These are phyloP conservation scores for Pachyrhizus erosus DNA, from an alignment of 306 rosid species.

Conservation along the genomic window DNA sequence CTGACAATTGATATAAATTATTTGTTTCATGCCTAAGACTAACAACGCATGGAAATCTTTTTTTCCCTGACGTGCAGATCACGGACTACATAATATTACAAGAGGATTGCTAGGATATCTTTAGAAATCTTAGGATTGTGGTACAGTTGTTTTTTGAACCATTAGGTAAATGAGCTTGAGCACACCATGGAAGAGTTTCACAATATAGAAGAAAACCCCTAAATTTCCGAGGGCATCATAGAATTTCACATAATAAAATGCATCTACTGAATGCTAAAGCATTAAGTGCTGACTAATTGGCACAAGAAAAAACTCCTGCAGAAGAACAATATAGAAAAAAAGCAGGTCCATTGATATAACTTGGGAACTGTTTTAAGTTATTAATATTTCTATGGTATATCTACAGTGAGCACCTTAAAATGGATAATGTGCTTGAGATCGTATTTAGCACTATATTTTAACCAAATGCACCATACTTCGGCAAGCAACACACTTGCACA, in stretches of 20 bases:
- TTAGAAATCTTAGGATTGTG: neutral
- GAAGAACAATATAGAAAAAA: neutral
- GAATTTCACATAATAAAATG: neutral
- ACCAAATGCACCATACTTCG: neutral
- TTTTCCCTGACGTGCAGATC: neutral
- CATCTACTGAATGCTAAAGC: neutral
- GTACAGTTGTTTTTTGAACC: neutral
- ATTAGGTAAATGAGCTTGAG: neutral
- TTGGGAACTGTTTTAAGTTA: neutral
- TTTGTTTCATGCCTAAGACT: neutral
- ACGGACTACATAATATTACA: neutral
- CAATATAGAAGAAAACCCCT: neutral
- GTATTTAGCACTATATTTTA: neutral
- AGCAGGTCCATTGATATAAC: neutral
- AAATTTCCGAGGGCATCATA: neutral
- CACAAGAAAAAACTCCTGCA: neutral
- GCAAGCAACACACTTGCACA: neutral
- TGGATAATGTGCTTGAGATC: neutral
- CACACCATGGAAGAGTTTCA: neutral
- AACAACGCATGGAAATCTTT: neutral
- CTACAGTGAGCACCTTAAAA: neutral
- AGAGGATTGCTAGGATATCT: neutral
- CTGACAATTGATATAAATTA: neutral
- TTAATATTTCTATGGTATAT: neutral
- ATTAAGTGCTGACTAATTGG: neutral